Percentiles rank a stretch among this genome's conserved stretches.
phyloP scores from a whole-genome alignment of 2,329 filamentous ascomycete species.

The Colletotrichum eleusines region DNA sequence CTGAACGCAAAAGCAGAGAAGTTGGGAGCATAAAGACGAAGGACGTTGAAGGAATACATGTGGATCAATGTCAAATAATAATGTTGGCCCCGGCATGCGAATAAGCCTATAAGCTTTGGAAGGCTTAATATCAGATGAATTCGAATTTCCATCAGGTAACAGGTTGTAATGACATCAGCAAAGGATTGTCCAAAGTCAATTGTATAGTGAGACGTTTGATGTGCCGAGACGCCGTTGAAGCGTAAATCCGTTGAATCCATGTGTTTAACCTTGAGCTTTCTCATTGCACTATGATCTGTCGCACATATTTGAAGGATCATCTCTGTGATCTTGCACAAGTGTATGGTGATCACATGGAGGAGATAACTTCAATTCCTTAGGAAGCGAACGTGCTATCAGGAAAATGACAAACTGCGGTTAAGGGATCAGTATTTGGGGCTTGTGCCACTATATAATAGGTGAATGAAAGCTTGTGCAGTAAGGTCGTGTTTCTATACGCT shows the following conservation, averaged over 20 bases:
- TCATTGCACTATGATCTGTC: not conserved
- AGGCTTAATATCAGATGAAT: not conserved
- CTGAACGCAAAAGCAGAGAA: not conserved
- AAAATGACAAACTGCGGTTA: not conserved
- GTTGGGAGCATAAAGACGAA: rapidly evolving
- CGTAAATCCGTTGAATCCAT: not conserved
- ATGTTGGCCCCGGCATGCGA: not conserved
- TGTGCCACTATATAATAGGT: not conserved
- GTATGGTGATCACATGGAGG: not conserved
- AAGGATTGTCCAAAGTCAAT: not conserved
- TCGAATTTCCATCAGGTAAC: not conserved
- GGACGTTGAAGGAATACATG: not conserved
- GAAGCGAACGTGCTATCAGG: not conserved
- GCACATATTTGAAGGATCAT: not conserved
- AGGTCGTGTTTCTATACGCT: no score
- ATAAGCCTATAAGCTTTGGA: not conserved
- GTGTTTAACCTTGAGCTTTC: not conserved
- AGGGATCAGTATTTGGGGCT: not conserved
- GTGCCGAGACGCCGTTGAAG: not conserved
- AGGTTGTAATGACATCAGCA: not conserved
- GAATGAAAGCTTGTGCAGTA: not conserved
- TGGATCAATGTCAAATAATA: not conserved
- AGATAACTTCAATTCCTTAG: not conserved
- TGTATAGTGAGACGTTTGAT: not conserved
- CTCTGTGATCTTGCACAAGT: not conserved